Base-by-base conservation (phyloP, 2,329 filamentous ascomycete species). In the Penicillium nordicum region DNA sequence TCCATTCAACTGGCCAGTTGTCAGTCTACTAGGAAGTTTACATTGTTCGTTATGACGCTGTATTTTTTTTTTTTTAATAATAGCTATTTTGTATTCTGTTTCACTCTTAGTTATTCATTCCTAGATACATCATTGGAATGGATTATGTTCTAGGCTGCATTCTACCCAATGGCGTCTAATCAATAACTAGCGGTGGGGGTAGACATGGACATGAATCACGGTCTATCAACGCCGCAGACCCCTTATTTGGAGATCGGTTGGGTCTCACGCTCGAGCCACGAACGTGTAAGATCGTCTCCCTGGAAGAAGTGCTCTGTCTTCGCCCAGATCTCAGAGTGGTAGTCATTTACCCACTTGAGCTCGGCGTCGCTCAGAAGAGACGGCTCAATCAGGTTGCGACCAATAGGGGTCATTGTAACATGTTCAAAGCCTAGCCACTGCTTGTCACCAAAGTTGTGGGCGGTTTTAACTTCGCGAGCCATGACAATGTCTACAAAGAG, bases 371-470 rank as follows among this genome's bases (percentile, higher is more conserved):
- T 92, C 63, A 99, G 76, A 34, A 96, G 78, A 50, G 72, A 80
- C 53, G 82, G 78, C 66, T 97, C 89, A 61, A 96, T 92, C 62
- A 99, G 78, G 59, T 91, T 97, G 59, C 87, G 84, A 76, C 93
- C 97, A 76, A 96, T 92, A 0, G 94, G 94, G 18, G 93, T 91
- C 91, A 99, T 91, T 0, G 94, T 99, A 63, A 97, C 92, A 74
- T 96, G 90, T 78, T 99, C 93, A 65, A 99, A 99, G 4, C 92
- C 92, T 36, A 97, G 80, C 76, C 90, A 99, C 2, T 92, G 88
- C 78, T 96, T 96, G 67, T 96, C 93, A 21, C 92, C 93, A 70
- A 97, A 97, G 36, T 87, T 85, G 74, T 96, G 84, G 59, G 87
- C 87, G 5, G 93, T 96, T 74, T 92, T 81, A n/a, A 89, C 88